Conservation (phyloP, 2,329 filamentous ascomycete genomes). For the Sarocladiaceae sp. region DNA sequence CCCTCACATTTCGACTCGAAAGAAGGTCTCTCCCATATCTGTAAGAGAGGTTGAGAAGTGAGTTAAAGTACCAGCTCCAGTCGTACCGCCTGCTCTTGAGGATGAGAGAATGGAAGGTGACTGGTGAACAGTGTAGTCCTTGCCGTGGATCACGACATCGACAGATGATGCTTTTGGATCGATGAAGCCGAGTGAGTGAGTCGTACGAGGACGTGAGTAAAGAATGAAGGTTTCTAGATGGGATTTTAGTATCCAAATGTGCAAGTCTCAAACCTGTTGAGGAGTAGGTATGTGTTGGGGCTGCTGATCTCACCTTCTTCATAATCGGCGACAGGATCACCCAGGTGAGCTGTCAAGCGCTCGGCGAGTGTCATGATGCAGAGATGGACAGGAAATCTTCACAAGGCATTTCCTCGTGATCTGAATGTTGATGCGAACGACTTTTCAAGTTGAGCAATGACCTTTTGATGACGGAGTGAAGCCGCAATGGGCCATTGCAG, state of each 20-base stretch:
- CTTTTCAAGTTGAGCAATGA: neutral
- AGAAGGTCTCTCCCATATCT: neutral
- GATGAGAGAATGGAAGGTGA: constrained; percentile 78
- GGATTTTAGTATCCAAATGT: constrained; percentile 2
- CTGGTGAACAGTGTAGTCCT: constrained; percentile 72
- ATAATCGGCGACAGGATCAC: constrained; percentile 38
- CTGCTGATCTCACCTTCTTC: constrained; percentile 29
- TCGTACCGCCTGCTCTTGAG: constrained; percentile 56
- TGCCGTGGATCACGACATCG: constrained; percentile 60
- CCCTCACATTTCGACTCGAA: too few relatives aligned
- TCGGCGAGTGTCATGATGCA: constrained; percentile 15
- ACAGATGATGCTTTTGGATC: constrained; percentile 61
- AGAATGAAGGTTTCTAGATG: constrained; percentile 87
- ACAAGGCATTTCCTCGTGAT: too few relatives aligned
- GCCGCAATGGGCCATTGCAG: too few relatives aligned
- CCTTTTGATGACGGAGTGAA: neutral
- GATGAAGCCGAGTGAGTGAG: constrained; percentile 77
- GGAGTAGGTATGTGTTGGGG: neutral
- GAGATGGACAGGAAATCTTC: neutral
- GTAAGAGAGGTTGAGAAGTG: constrained; percentile 10
- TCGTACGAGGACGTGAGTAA: constrained; percentile 70
- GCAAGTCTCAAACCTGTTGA: neutral
- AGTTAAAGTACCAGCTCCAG: constrained; percentile 39
- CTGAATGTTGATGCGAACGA: too few relatives aligned
- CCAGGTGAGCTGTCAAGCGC: constrained; percentile 26